A percentile compares a stretch with the other conserved stretches of the same genome.
phyloP scores from a whole-genome alignment of 495 filamentous ascomycete species.

The Penicillium bialowiezense region DNA sequence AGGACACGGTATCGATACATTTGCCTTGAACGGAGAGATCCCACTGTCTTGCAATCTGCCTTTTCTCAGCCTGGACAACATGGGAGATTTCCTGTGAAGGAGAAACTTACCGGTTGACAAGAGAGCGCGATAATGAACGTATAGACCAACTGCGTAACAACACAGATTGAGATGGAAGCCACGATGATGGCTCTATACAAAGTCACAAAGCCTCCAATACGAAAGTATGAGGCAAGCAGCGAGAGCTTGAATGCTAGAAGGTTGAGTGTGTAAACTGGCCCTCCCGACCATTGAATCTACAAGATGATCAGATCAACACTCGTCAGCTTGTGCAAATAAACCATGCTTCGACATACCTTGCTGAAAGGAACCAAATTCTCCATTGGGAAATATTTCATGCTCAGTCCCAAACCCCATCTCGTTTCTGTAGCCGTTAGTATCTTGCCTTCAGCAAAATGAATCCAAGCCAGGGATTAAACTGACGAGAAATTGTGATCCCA shows the following conservation, averaged over 20 bases:
- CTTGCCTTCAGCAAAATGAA: not conserved
- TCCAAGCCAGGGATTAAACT: conserved; percentile 9
- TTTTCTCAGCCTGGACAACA: not conserved
- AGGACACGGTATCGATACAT: conserved; percentile 40
- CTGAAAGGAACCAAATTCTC: conserved; percentile 26
- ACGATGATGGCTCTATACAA: conserved; percentile 35
- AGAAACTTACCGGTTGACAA: conserved; percentile 37
- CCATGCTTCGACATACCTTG: conserved; percentile 12
- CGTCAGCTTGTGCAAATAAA: too few species aligned
- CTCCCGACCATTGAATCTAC: conserved; percentile 32
- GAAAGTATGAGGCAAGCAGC: conserved; percentile 47
- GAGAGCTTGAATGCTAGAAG: conserved; percentile 53
- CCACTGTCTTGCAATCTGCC: conserved; percentile 46
- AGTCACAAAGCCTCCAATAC: conserved; percentile 42
- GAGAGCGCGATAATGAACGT: conserved; percentile 21
- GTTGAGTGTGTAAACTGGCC: conserved; percentile 27
- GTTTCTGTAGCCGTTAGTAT: conserved; percentile 20
- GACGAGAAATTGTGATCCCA: conserved; percentile 22
- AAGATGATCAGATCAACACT: not conserved
- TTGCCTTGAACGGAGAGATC: conserved; percentile 34
- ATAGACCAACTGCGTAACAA: conserved; percentile 32
- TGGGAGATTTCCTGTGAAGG: not conserved
- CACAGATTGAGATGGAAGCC: conserved; percentile 32
- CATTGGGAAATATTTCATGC: conserved; percentile 16
- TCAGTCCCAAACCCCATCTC: conserved; percentile 27